These are phyloP conservation scores for Hortiboletus campestris DNA, from an alignment of 768 basidiomycete genomes.

Conservation along the genomic window DNA sequence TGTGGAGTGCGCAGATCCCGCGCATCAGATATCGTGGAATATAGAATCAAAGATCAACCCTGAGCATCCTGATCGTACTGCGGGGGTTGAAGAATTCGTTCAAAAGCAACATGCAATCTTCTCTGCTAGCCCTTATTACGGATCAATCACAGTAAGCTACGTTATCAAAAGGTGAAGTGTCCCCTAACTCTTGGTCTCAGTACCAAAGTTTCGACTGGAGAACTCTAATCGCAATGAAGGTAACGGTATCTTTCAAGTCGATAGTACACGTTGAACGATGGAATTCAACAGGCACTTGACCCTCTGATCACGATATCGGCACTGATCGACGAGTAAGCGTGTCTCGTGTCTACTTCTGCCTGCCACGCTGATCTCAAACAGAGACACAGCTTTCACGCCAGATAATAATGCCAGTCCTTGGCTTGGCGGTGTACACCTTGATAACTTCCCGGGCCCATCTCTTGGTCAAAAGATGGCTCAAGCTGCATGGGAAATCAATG, in stretches of 20 bases:
- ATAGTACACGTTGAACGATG: background rate
- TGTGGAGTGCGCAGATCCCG: constrained; percentile 67
- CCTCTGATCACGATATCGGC: constrained; percentile 58
- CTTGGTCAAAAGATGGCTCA: constrained; percentile 59
- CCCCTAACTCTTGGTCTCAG: constrained; percentile 34
- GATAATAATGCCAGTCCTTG: constrained; percentile 55
- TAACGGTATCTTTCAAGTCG: constrained; percentile 11
- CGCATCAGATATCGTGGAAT: constrained; percentile 64
- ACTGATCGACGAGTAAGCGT: constrained; percentile 58
- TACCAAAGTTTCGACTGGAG: constrained; percentile 86
- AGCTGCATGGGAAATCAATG: constrained; percentile 64
- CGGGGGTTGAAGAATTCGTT: constrained; percentile 58
- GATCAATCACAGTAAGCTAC: constrained; percentile 57
- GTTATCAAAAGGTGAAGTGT: background rate
- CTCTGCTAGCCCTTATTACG: constrained; percentile 54
- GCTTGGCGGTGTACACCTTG: constrained; percentile 65
- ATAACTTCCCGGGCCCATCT: constrained; percentile 61
- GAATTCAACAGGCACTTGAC: constrained; percentile 47
- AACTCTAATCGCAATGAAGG: constrained; percentile 71
- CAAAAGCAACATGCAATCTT: constrained; percentile 59
- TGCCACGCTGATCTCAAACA: constrained; percentile 14
- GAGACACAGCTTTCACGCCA: constrained; percentile 40
- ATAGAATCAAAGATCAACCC: constrained; percentile 78
- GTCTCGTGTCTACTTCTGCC: background rate
- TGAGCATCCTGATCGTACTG: constrained; percentile 49